These are phyloP conservation scores for Hypoxylon sp. DNA, from an alignment of 2,329 filamentous ascomycete species.

Conservation along the genomic window DNA sequence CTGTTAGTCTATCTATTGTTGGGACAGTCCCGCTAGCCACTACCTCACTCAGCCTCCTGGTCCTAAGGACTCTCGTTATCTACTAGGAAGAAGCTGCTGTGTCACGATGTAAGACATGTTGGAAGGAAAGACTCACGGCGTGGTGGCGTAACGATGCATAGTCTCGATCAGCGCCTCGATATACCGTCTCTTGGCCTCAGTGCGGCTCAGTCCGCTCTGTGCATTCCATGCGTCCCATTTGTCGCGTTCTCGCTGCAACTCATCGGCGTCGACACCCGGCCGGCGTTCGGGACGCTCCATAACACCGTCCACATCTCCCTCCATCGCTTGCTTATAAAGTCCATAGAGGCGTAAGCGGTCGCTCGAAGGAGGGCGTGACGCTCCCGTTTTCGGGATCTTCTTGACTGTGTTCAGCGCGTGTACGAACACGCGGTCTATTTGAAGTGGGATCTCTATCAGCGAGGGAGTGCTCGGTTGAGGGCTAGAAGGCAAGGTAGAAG, in stretches of 20 bases:
- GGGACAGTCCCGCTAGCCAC: neutral
- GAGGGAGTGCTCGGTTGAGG: constrained; percentile 27
- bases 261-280: constrained; percentile 63
- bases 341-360: constrained; percentile 95
- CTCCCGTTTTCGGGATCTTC: constrained; percentile 94
- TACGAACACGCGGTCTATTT: constrained; percentile 93
- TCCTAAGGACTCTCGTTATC: neutral
- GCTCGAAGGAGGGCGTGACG: constrained; percentile 84
- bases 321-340: constrained; percentile 99
- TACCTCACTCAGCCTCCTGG: neutral
- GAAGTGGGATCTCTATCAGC: constrained; percentile 20
- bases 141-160: constrained; percentile 96
- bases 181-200: constrained; percentile 93
- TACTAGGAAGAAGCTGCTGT: neutral
- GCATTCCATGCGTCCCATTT: constrained; percentile 97
- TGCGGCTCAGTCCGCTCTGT: constrained; percentile 84
- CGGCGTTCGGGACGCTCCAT: constrained; percentile 81
- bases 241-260: constrained; percentile 70
- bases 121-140: constrained; percentile 66
- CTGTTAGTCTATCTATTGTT: constrained; percentile 21
- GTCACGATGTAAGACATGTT: neutral
- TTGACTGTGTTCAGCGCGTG: constrained; percentile 99
- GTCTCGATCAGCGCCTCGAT: constrained; percentile 95
- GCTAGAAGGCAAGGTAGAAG: constrained; percentile 24
- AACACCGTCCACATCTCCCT: constrained; percentile 94